Evolutionary conservation across 768 basidiomycete genomes (phyloP).

Genomic region (Amanita rimosa): DNA sequence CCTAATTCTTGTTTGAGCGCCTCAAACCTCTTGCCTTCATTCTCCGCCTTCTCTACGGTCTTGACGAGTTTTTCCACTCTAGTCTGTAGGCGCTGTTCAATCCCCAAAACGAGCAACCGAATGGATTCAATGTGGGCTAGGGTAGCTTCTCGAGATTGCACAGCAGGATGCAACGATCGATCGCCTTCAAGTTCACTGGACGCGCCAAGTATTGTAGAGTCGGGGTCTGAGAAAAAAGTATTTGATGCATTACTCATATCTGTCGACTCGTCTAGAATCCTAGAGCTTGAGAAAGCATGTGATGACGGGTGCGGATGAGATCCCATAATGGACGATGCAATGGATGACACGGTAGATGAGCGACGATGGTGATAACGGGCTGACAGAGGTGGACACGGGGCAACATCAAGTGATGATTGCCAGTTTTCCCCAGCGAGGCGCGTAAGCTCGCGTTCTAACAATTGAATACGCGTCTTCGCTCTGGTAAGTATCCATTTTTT

Average conservation of each 20-base stretch:
- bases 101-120: slow-evolving; percentile 56
- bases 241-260: slow-evolving; percentile 2
- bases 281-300: not conserved
- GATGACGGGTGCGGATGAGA: slow-evolving; percentile 4
- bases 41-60: slow-evolving; percentile 48
- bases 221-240: slow-evolving; percentile 5
- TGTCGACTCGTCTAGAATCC: not conserved
- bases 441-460: slow-evolving; percentile 61
- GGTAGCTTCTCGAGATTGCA: slow-evolving; percentile 24
- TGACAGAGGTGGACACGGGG: slow-evolving; percentile 2
- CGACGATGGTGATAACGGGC: slow-evolving; percentile 1
- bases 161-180: slow-evolving; percentile 9
- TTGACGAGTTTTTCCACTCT: slow-evolving; percentile 53
- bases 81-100: slow-evolving; percentile 59
- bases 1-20: slow-evolving; percentile 26
- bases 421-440: slow-evolving; percentile 71
- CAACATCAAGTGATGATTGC: slow-evolving; percentile 27
- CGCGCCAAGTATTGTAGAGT: slow-evolving; percentile 2
- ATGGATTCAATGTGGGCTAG: slow-evolving; percentile 59
- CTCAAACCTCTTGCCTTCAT: slow-evolving; percentile 45
- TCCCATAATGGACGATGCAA: slow-evolving; percentile 4
- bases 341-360: slow-evolving; percentile 5
- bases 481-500: slow-evolving; percentile 17
- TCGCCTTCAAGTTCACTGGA: slow-evolving; percentile 2
- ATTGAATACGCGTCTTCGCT: slow-evolving; percentile 59